Evolutionary conservation across 2,329 filamentous ascomycete species (phyloP).

Genomic region (Colletotrichum sojae): DNA sequence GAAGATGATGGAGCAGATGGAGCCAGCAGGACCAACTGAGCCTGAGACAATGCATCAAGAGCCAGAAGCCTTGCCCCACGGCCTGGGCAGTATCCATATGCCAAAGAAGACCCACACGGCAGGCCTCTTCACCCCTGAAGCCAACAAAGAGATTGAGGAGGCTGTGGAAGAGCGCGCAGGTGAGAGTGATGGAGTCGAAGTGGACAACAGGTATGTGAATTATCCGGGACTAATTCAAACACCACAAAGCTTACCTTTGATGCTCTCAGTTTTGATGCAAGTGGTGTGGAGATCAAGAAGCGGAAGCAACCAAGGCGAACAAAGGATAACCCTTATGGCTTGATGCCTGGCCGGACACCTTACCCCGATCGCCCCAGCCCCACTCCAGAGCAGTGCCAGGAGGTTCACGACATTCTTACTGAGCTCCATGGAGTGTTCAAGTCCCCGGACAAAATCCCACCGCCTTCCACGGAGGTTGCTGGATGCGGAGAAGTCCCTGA

Average conservation of each 20-base stretch:
- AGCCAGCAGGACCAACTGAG: no score
- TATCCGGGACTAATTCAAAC: no score
- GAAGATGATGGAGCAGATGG: not conserved
- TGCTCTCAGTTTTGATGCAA: not conserved
- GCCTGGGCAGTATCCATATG: slow-evolving; percentile 38
- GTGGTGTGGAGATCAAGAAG: slow-evolving; percentile 37
- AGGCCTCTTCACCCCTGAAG: not conserved
- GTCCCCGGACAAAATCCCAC: slow-evolving; percentile 76
- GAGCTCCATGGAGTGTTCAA: slow-evolving; percentile 75
- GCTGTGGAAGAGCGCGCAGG: no score
- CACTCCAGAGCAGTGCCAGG: slow-evolving; percentile 76
- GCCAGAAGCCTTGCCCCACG: slow-evolving; percentile 30
- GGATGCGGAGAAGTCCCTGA: slow-evolving; percentile 74
- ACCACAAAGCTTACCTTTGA: not conserved
- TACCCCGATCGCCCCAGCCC: slow-evolving; percentile 78
- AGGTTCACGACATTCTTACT: slow-evolving; percentile 77
- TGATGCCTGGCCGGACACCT: slow-evolving; percentile 71
- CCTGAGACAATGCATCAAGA: not conserved
- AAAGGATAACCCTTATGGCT: slow-evolving; percentile 59
- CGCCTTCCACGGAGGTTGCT: slow-evolving; percentile 78
- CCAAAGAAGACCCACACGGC: not conserved
- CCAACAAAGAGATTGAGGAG: not conserved
- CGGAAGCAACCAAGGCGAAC: slow-evolving; percentile 46
- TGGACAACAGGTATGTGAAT: no score
- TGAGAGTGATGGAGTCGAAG: no score